A percentile compares a stretch with the other conserved stretches of the same genome.
Conservation (phyloP, 352 stramenopile genomes). For the Halophytophthora polymorphica region DNA sequence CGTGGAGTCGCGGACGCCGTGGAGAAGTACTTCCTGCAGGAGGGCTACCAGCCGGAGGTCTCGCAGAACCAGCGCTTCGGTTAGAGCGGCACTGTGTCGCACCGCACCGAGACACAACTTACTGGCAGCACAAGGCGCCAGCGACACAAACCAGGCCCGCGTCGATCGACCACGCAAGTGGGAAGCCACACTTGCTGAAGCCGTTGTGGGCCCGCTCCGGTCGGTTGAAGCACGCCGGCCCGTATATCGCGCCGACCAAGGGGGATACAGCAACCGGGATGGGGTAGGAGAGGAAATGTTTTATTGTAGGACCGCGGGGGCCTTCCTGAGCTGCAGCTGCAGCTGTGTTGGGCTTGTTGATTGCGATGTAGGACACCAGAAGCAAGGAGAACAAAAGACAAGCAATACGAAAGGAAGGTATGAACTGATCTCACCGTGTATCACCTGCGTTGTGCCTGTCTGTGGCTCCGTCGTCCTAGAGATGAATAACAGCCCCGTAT, state of each 20-base stretch:
- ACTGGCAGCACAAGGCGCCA: constrained; percentile 23
- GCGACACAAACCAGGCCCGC: neutral
- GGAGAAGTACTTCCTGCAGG: constrained; percentile 80
- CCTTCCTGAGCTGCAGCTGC: neutral
- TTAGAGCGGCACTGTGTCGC: constrained; percentile 19
- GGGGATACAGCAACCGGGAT: constrained; percentile 1
- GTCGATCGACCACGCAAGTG: constrained; percentile 4
- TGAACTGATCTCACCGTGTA: no score
- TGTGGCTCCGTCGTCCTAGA: constrained; percentile 13
- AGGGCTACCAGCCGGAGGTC: constrained; percentile 75
- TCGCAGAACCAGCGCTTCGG: constrained; percentile 79
- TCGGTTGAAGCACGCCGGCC: neutral
- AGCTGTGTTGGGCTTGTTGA: no score
- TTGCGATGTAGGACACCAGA: no score
- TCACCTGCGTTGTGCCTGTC: no score
- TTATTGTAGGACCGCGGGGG: constrained; percentile 1
- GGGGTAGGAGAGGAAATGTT: constrained; percentile 11
- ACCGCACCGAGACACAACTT: constrained; percentile 16
- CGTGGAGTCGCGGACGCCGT: constrained; percentile 89
- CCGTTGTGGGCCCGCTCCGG: no score
- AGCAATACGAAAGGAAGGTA: no score
- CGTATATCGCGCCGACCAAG: neutral
- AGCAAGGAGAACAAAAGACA: no score
- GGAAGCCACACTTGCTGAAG: constrained; percentile 4
- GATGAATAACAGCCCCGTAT: constrained; percentile 23